phyloP scores from a whole-genome alignment of 768 basidiomycete species.

The Psilocybe cyanescens region DNA sequence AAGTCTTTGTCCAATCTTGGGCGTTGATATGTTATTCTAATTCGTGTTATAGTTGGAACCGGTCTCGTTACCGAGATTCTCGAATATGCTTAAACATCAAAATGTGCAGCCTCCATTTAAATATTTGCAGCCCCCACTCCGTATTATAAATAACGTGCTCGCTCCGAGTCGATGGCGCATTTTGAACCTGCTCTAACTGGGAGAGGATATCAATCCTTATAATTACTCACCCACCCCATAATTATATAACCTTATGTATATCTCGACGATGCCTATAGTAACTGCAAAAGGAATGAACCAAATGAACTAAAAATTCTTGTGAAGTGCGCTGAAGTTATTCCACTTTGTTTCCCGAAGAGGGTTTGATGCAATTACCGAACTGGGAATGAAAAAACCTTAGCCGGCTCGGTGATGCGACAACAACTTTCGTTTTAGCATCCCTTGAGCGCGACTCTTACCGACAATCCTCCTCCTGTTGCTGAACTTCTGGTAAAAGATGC shows the following conservation, averaged over 20 bases:
- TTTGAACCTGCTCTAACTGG: neutral
- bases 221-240: constrained; percentile 15
- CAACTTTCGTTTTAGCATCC: constrained; percentile 5
- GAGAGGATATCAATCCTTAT: constrained; percentile 10
- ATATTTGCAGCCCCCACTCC: constrained; percentile 22
- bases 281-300: neutral
- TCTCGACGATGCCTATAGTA: neutral
- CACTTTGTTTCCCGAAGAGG: neutral
- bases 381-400: constrained; percentile 12
- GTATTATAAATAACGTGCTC: neutral
- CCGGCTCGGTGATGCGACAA: constrained; percentile 4
- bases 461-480: neutral
- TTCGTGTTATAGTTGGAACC: constrained; percentile 71
- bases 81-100: constrained; percentile 31
- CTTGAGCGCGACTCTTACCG: neutral
- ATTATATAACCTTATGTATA: constrained; percentile 20
- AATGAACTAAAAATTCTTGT: no score
- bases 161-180: neutral
- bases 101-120: neutral
- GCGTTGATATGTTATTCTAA: constrained; percentile 9
- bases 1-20: constrained; percentile 30
- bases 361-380: neutral
- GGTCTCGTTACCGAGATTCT: constrained; percentile 91
- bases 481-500: constrained; percentile 28
- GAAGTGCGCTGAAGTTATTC: no score